A percentile compares a stretch with the other conserved stretches of the same genome.
These are phyloP conservation scores for Ustilago curta DNA, from an alignment of 1,284 basidiomycete species.

Conservation along the genomic window DNA sequence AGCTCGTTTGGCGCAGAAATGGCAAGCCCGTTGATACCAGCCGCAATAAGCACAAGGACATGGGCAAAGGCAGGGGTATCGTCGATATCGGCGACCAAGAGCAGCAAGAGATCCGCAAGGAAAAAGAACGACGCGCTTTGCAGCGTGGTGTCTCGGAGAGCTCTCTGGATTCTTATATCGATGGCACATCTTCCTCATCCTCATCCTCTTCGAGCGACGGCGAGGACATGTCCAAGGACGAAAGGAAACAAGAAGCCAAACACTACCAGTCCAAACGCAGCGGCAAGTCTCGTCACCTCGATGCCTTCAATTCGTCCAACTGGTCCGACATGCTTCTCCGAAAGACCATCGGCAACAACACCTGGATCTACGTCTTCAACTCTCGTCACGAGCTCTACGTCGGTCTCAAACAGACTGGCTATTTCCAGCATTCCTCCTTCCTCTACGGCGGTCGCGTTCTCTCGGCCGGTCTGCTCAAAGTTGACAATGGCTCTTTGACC, in stretches of 20 bases:
- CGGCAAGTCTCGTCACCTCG: conserved; percentile 40
- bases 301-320: conserved; percentile 46
- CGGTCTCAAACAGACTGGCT: conserved; percentile 62
- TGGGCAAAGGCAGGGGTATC: conserved; percentile 66
- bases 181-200: conserved; percentile 32
- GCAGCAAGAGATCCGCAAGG: conserved; percentile 41
- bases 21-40: conserved; percentile 73
- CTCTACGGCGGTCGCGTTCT: conserved; percentile 60
- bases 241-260: conserved; percentile 23
- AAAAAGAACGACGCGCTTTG: conserved; percentile 28
- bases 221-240: conserved; percentile 35
- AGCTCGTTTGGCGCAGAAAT: conserved; percentile 79
- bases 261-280: conserved; percentile 51
- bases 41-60: conserved; percentile 58
- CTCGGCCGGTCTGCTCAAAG: conserved; percentile 57
- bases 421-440: conserved; percentile 63
- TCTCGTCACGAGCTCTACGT: conserved; percentile 59
- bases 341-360: conserved; percentile 55
- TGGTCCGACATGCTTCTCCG: conserved; percentile 58
- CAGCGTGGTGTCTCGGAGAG: conserved; percentile 43
- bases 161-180: conserved; percentile 38
- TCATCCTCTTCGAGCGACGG: conserved; percentile 38
- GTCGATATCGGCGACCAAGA: conserved; percentile 60
- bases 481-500: conserved; percentile 52
- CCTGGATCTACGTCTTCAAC: conserved; percentile 64